Evolutionary conservation across 208 protist genomes (phyloP).

Genomic region (Leptomonas seymouri): DNA sequence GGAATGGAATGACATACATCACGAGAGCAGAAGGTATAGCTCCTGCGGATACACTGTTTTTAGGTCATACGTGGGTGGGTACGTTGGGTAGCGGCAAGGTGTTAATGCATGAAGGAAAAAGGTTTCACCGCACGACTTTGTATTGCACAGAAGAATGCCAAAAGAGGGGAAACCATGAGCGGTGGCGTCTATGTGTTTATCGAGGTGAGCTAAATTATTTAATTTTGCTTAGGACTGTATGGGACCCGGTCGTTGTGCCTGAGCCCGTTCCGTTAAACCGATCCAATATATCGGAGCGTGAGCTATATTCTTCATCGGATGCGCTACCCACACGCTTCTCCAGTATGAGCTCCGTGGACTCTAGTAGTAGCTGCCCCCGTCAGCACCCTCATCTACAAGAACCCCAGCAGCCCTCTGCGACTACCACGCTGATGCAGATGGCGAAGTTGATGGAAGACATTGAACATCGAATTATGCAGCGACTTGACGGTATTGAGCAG

Average conservation of each 20-base stretch:
- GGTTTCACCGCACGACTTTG: slow-evolving; percentile 57
- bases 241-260: slow-evolving; percentile 74
- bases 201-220: slow-evolving; percentile 41
- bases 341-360: slow-evolving; percentile 40
- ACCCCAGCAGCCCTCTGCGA: slow-evolving; percentile 13
- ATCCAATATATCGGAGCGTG: slow-evolving; percentile 50
- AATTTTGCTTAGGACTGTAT: slow-evolving; percentile 59
- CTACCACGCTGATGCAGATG: slow-evolving; percentile 24
- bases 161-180: slow-evolving; percentile 45
- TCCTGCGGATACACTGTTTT: slow-evolving; percentile 44
- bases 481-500: slow-evolving; percentile 31
- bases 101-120: slow-evolving; percentile 55
- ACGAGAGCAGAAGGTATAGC: slow-evolving; percentile 47
- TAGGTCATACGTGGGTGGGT: slow-evolving; percentile 72
- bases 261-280: slow-evolving; percentile 55
- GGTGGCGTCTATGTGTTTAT: slow-evolving; percentile 74
- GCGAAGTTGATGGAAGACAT: slow-evolving; percentile 37
- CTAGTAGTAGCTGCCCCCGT: slow-evolving; percentile 14
- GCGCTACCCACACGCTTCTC: slow-evolving; percentile 38
- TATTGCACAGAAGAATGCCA: slow-evolving; percentile 82
- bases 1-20: slow-evolving; percentile 83
- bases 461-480: slow-evolving; percentile 31
- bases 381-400: slow-evolving; percentile 41
- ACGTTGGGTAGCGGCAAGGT: slow-evolving; percentile 56
- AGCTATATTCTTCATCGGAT: slow-evolving; percentile 52